Evolutionary conservation across 208 protist species (phyloP).

Genomic region (Trypanosoma lewisi): DNA sequence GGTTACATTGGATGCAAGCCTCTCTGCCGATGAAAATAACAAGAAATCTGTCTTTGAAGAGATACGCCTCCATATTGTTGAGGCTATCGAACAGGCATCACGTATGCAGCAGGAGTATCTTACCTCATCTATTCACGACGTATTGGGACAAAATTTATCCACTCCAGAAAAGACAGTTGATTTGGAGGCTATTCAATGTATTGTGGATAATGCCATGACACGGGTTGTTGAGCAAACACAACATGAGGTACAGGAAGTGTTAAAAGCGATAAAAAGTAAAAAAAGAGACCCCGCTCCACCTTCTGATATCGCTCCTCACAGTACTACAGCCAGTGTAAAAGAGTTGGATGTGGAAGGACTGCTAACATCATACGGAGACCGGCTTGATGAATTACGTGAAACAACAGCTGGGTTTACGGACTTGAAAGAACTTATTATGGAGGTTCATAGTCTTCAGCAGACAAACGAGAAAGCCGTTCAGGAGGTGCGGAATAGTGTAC

Average conservation of each 20-base stretch:
- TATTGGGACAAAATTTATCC: constrained; percentile 22
- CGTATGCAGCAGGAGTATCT: constrained; percentile 55
- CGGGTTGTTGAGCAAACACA: constrained; percentile 19
- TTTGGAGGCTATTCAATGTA: constrained; percentile 8
- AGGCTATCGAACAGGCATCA: constrained; percentile 48
- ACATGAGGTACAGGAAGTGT: constrained; percentile 10
- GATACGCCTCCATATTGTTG: constrained; percentile 31
- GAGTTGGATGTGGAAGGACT: constrained; percentile 15
- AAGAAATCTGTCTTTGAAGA: constrained; percentile 15
- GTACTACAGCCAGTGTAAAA: background rate
- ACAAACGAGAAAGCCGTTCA: constrained; percentile 10
- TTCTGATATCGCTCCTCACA: background rate
- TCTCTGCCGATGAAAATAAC: background rate
- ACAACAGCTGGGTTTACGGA: constrained; percentile 6
- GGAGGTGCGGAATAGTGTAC: constrained; percentile 26
- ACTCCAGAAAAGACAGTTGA: background rate
- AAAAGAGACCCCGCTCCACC: background rate
- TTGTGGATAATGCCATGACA: constrained; percentile 11
- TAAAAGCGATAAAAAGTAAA: constrained; percentile 5
- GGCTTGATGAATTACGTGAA: constrained; percentile 25
- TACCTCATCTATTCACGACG: constrained; percentile 30
- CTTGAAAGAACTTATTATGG: constrained; percentile 23
- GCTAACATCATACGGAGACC: constrained; percentile 20
- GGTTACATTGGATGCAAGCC: background rate
- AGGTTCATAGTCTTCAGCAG: constrained; percentile 28